Conservation (phyloP, 2,329 filamentous ascomycete genomes). For the Saccharata proteae region DNA sequence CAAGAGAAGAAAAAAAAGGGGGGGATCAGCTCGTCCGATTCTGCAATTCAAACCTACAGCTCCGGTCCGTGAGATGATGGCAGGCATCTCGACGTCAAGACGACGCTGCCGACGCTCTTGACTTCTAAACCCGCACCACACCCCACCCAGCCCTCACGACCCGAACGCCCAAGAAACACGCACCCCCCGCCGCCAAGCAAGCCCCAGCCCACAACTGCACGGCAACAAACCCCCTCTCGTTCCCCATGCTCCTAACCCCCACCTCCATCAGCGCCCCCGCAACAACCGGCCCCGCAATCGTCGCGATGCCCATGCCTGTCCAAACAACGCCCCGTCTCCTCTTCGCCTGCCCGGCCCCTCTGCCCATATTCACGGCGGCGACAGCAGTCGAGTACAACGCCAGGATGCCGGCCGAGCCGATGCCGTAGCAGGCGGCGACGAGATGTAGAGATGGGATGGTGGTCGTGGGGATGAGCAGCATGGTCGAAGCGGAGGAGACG, state of each 20-base stretch:
- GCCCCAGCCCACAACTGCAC: neutral
- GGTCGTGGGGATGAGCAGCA: neutral
- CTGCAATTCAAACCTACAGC: no score
- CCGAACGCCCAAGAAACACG: neutral
- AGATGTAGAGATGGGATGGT: neutral
- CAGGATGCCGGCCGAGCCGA: slow-evolving; percentile 5
- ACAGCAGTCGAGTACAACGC: neutral
- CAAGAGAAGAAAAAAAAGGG: no score
- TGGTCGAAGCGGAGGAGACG: neutral
- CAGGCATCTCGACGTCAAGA: no score
- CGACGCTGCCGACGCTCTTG: no score
- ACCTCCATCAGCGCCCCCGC: neutral
- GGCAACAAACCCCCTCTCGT: neutral
- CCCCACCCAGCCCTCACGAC: slow-evolving; percentile 1
- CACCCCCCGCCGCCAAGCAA: neutral
- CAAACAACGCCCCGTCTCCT: neutral
- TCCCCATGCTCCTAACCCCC: neutral
- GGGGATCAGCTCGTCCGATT: no score
- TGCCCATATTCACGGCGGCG: neutral
- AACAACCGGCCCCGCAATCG: neutral
- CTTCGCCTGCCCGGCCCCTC: neutral
- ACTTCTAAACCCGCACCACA: neutral
- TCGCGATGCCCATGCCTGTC: neutral
- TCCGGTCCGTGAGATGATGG: no score
- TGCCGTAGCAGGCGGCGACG: slow-evolving; percentile 7